Evolutionary conservation across 148 eudicot species (phyloP).

Genomic region (Vaccinium macrocarpon): DNA sequence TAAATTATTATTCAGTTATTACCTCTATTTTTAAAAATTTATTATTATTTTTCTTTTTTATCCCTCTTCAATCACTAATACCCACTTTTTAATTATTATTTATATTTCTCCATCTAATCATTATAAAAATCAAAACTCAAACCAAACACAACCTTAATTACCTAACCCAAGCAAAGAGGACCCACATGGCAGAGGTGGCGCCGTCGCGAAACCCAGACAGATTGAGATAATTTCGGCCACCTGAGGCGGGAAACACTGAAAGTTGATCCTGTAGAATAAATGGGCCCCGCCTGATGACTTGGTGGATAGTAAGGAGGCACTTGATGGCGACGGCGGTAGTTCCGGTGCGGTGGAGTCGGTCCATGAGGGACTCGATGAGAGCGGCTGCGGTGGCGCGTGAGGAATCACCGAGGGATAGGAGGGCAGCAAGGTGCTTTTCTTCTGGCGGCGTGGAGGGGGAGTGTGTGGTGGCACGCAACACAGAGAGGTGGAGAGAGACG

Average conservation of each 20-base stretch:
- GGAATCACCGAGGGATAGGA: conserved; percentile 55
- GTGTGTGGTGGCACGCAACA: conserved; percentile 73
- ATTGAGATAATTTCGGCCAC: too few species aligned
- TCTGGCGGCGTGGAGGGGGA: conserved; percentile 42
- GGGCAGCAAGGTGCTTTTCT: conserved; percentile 46
- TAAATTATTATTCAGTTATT: too few species aligned
- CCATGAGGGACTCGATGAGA: conserved; percentile 47
- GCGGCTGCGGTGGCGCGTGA: conserved; percentile 47
- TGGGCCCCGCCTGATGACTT: conserved; percentile 64
- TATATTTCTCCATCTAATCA: too few species aligned
- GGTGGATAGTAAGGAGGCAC: conserved; percentile 56
- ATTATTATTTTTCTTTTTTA: too few species aligned
- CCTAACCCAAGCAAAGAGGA: too few species aligned
- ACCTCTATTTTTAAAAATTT: too few species aligned
- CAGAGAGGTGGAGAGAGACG: conserved; percentile 46
- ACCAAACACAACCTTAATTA: too few species aligned
- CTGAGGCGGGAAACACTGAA: neutral
- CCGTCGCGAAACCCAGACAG: too few species aligned
- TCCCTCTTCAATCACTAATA: too few species aligned
- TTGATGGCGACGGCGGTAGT: conserved; percentile 51
- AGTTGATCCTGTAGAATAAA: conserved; percentile 88
- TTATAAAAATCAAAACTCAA: too few species aligned
- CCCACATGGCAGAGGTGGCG: too few species aligned
- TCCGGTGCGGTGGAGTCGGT: conserved; percentile 47
- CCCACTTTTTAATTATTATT: too few species aligned